phyloP scores from a whole-genome alignment of 768 basidiomycete genomes.

The Boletus pseudo-olivaceus region DNA sequence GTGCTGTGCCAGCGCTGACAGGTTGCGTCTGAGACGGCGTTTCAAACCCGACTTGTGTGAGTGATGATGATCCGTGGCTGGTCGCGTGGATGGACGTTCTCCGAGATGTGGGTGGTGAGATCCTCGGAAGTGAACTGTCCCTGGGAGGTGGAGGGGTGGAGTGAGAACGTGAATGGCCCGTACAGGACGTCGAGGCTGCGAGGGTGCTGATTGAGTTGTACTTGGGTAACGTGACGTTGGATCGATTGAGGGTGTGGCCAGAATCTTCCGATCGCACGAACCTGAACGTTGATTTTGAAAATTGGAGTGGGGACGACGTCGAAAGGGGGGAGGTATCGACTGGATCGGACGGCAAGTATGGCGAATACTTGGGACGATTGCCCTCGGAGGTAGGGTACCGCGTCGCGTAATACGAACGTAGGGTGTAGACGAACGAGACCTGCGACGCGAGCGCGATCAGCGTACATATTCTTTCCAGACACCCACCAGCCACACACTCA shows the following conservation, averaged over 20 bases:
- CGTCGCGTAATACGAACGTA: constrained; percentile 13
- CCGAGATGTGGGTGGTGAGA: constrained; percentile 19
- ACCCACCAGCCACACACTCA: constrained; percentile 36
- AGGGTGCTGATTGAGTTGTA: constrained; percentile 28
- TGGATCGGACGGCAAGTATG: constrained; percentile 21
- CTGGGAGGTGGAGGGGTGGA: constrained; percentile 12
- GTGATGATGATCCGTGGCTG: constrained; percentile 1
- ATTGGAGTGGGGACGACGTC: constrained; percentile 7
- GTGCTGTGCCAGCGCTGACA: constrained; percentile 1
- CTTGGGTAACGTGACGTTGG: constrained; percentile 22
- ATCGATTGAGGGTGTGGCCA: constrained; percentile 17
- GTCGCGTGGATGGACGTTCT: constrained; percentile 7
- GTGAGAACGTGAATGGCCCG: constrained; percentile 21
- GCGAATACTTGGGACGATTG: constrained; percentile 9
- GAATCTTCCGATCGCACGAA: constrained; percentile 19
- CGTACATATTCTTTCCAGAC: background rate
- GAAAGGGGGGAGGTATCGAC: constrained; percentile 18
- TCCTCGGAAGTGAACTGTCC: constrained; percentile 9
- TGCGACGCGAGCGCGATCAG: constrained; percentile 13
- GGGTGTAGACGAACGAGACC: constrained; percentile 22
- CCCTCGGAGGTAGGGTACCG: constrained; percentile 17
- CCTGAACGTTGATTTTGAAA: constrained; percentile 13
- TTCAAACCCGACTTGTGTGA: constrained; percentile 6
- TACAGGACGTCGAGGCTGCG: constrained; percentile 24
- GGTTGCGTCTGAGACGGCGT: constrained; percentile 13